These are phyloP conservation scores for Herpotrichia juniperi DNA, from an alignment of 2,329 filamentous ascomycete species.

Conservation along the genomic window DNA sequence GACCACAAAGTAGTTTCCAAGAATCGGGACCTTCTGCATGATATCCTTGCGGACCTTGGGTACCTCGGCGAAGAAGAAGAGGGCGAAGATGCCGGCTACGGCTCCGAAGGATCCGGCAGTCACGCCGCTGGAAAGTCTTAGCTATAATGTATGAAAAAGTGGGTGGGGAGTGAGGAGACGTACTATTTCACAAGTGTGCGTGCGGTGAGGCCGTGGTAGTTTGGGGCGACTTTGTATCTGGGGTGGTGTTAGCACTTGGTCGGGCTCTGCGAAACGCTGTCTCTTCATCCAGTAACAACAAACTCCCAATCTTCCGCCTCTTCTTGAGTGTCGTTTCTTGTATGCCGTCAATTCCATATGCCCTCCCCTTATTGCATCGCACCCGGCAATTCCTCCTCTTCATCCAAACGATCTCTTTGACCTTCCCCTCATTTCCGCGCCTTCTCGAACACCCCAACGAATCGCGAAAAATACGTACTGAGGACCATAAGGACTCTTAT, in stretches of 20 bases:
- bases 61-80: constrained; percentile 70
- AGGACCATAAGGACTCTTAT: constrained; percentile 63
- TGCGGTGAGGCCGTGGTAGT: constrained; percentile 59
- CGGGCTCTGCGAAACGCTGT: background rate
- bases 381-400: background rate
- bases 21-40: constrained; percentile 64
- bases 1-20: constrained; percentile 62
- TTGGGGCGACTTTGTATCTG: constrained; percentile 57
- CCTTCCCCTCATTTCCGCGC: background rate
- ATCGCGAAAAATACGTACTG: constrained; percentile 53
- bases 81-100: constrained; percentile 62
- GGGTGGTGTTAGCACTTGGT: constrained; percentile 20
- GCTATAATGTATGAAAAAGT: background rate
- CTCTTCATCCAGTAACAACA: background rate
- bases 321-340: too few relatives aligned
- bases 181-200: constrained; percentile 52
- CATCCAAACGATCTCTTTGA: background rate
- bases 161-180: constrained; percentile 31
- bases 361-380: background rate
- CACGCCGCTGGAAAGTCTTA: constrained; percentile 33
- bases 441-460: constrained; percentile 3
- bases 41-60: constrained; percentile 68
- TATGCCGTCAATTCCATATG: too few relatives aligned
- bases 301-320: background rate
- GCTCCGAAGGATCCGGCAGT: constrained; percentile 63